These are phyloP conservation scores for Epichloe aotearoae DNA, from an alignment of 2,329 filamentous ascomycete species.

Conservation along the genomic window DNA sequence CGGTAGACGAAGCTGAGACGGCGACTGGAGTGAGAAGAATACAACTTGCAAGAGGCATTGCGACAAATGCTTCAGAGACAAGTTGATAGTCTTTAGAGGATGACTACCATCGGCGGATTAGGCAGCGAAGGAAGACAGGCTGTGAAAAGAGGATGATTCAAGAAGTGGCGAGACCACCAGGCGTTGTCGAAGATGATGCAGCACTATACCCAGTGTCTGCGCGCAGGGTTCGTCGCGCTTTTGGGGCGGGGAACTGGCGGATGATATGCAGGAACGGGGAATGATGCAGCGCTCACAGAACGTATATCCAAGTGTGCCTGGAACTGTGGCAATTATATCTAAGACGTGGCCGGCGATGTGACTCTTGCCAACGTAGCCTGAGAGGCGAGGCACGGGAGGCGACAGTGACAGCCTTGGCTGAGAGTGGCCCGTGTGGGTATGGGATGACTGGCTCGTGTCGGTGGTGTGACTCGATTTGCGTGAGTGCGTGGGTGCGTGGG, in stretches of 20 bases:
- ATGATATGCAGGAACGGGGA: constrained; percentile 18
- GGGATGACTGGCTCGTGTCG: constrained; percentile 1
- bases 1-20: constrained; percentile 48
- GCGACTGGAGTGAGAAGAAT: constrained; percentile 43
- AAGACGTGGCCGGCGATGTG: constrained; percentile 15
- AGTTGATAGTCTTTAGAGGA: constrained; percentile 17
- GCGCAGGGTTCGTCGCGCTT: constrained; percentile 1
- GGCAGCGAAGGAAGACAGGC: neutral
- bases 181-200: constrained; percentile 1
- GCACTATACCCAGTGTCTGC: neutral
- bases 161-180: neutral
- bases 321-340: constrained; percentile 18
- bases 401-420: constrained; percentile 3
- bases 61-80: constrained; percentile 25
- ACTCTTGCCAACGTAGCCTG: constrained; percentile 21
- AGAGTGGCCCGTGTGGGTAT: neutral
- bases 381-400: constrained; percentile 19
- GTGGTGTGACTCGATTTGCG: constrained; percentile 5
- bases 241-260: constrained; percentile 3
- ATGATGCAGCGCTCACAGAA: constrained; percentile 8
- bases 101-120: constrained; percentile 22
- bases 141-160: neutral
- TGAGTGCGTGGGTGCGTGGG: constrained; percentile 2
- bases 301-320: neutral
- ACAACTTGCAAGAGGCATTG: constrained; percentile 45